Percentiles rank a stretch among this genome's conserved stretches.
These are phyloP conservation scores for Pseudogymnoascus verrucosus DNA, from an alignment of 2,329 filamentous ascomycete genomes.

Conservation along the genomic window DNA sequence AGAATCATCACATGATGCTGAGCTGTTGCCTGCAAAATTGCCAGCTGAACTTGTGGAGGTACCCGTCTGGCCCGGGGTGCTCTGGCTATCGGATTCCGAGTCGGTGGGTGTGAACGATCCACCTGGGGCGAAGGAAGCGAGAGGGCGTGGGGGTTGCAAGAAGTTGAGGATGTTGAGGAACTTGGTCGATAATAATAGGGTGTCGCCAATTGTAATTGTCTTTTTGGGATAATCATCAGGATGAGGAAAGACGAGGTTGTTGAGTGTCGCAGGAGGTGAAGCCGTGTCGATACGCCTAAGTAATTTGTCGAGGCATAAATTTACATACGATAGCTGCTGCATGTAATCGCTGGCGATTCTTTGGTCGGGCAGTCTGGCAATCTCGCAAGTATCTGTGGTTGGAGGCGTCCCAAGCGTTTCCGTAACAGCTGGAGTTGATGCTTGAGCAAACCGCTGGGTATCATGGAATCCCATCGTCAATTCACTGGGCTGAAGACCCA, in stretches of 20 bases:
- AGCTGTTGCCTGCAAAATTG: background rate
- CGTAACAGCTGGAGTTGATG: background rate
- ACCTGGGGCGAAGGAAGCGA: background rate
- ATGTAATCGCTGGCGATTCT: background rate
- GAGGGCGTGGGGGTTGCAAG: background rate
- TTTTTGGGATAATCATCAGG: slow-evolving; percentile 1
- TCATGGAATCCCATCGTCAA: background rate
- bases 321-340: slow-evolving; percentile 4
- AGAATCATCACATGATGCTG: background rate
- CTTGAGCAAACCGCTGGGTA: background rate
- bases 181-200: background rate
- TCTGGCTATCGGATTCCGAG: background rate
- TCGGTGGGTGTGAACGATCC: background rate
- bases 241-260: background rate
- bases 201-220: background rate
- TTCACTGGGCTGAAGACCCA: background rate
- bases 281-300: background rate
- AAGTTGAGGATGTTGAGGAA: slow-evolving; percentile 3
- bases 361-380: background rate
- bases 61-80: background rate
- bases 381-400: background rate
- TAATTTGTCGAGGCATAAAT: background rate
- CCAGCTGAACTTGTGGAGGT: background rate
- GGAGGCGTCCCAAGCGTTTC: background rate
- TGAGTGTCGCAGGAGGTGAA: background rate